Evolutionary conservation across 2,329 filamentous ascomycete genomes (phyloP).

Genomic region (Fusarium euwallaceae): DNA sequence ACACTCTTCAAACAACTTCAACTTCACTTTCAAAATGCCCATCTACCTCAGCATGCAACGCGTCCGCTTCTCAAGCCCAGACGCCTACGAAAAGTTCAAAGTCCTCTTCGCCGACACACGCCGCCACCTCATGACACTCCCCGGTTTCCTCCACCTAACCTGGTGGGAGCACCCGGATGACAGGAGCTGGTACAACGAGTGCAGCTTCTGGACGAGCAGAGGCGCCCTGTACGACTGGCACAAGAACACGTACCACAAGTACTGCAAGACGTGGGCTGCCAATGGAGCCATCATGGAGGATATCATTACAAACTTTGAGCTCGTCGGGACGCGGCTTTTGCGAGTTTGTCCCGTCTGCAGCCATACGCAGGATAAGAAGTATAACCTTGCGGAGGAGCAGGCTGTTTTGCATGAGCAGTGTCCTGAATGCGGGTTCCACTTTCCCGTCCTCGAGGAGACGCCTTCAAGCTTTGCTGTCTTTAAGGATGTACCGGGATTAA

Average conservation of each 20-base stretch:
- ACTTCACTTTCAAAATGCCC: neutral
- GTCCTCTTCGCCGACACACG: constrained; percentile 31
- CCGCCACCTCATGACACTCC: constrained; percentile 26
- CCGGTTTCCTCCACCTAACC: constrained; percentile 19
- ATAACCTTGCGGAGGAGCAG: constrained; percentile 34
- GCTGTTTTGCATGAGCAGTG: constrained; percentile 29
- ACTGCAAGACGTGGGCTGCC: constrained; percentile 30
- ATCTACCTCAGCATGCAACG: constrained; percentile 26
- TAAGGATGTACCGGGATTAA: constrained; percentile 10
- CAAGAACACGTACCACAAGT: constrained; percentile 35
- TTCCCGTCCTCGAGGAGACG: constrained; percentile 32
- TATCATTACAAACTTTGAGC: constrained; percentile 38
- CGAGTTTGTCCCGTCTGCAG: constrained; percentile 31
- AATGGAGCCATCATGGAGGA: constrained; percentile 40
- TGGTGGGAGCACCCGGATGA: constrained; percentile 32
- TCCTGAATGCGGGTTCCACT: constrained; percentile 35
- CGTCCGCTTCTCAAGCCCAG: constrained; percentile 29
- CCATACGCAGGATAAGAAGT: constrained; percentile 33
- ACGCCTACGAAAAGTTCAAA: constrained; percentile 30
- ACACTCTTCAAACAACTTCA: neutral
- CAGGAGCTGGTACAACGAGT: constrained; percentile 31
- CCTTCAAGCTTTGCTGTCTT: constrained; percentile 33
- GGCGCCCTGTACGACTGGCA: constrained; percentile 32
- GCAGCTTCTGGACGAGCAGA: constrained; percentile 34
- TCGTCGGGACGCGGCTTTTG: constrained; percentile 25